phyloP scores from a whole-genome alignment of 176 grass and related monocot genomes.

The Musa itinerans region DNA sequence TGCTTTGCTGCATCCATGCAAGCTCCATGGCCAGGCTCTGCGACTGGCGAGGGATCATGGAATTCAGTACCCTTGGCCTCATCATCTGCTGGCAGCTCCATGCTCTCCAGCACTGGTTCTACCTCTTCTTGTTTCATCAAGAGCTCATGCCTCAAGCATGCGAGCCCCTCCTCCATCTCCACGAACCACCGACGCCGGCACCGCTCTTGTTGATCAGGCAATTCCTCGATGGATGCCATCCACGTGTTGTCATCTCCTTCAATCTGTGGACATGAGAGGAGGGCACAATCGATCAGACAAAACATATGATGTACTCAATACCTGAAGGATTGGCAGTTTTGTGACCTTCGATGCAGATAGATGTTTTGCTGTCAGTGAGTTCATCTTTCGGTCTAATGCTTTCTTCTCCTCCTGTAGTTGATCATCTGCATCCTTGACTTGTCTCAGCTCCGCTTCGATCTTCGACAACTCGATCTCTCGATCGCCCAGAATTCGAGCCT shows the following conservation, averaged over 20 bases:
- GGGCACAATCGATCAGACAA: too few relatives aligned
- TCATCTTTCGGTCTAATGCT: conserved; percentile 21
- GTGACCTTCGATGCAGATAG: conserved; percentile 14
- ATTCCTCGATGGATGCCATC: conserved; percentile 36
- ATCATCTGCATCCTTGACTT: conserved; percentile 26
- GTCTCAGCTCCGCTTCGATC: conserved; percentile 37
- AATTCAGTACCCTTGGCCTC: conserved; percentile 26
- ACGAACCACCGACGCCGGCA: conserved; percentile 53
- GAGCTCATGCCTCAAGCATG: conserved; percentile 53
- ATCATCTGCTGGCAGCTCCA: conserved; percentile 22
- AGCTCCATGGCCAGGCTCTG: conserved; percentile 9
- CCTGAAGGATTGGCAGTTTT: too few relatives aligned
- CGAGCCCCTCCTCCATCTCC: conserved; percentile 63
- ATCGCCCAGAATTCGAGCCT: conserved; percentile 27
- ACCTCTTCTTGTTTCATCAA: too few relatives aligned
- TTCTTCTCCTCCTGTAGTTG: conserved; percentile 40
- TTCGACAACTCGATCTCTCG: conserved; percentile 33
- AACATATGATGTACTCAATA: too few relatives aligned
- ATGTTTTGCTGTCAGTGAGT: background rate
- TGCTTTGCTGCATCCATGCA: too few relatives aligned
- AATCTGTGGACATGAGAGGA: background rate
- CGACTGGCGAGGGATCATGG: conserved; percentile 6
- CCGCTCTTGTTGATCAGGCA: conserved; percentile 30
- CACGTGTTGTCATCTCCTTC: conserved; percentile 31
- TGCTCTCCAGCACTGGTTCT: background rate